Percentiles rank a stretch among this genome's conserved stretches.
These are phyloP conservation scores for Cytospora mali DNA, from an alignment of 2,329 filamentous ascomycete genomes.

Conservation along the genomic window DNA sequence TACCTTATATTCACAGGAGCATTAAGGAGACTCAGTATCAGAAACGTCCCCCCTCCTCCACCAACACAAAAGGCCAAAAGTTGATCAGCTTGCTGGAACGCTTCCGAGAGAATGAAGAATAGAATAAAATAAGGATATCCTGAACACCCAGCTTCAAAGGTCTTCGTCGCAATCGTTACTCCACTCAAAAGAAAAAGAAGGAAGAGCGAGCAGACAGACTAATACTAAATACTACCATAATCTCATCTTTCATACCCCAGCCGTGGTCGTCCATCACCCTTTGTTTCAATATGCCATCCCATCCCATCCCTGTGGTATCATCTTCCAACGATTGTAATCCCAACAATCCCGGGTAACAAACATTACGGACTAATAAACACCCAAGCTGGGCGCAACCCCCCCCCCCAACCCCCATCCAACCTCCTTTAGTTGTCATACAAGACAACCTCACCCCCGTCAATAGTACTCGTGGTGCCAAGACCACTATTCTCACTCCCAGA, in stretches of 20 bases:
- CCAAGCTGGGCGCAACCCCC: background rate
- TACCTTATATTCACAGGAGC: conserved; percentile 15
- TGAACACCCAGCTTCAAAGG: background rate
- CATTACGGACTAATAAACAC: background rate
- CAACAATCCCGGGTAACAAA: background rate
- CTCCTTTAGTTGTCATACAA: conserved; percentile 27
- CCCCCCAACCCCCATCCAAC: background rate
- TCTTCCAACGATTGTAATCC: background rate
- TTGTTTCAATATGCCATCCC: background rate
- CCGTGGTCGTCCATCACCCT: background rate
- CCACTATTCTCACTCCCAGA: conserved; percentile 28
- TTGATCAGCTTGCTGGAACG: background rate
- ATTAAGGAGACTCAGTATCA: background rate
- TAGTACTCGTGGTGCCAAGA: too few species aligned
- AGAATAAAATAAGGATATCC: conserved; percentile 3
- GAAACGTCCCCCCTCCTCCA: background rate
- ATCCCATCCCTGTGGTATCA: background rate
- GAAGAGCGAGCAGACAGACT: too few species aligned
- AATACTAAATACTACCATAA: background rate
- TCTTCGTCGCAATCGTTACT: background rate
- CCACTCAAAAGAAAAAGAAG: background rate
- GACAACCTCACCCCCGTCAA: conserved; percentile 30
- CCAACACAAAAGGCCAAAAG: background rate
- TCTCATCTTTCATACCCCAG: background rate
- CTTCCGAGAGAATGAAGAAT: too few species aligned